These are phyloP conservation scores for Botryotinia narcissicola DNA, from an alignment of 2,329 filamentous ascomycete genomes.

Conservation along the genomic window DNA sequence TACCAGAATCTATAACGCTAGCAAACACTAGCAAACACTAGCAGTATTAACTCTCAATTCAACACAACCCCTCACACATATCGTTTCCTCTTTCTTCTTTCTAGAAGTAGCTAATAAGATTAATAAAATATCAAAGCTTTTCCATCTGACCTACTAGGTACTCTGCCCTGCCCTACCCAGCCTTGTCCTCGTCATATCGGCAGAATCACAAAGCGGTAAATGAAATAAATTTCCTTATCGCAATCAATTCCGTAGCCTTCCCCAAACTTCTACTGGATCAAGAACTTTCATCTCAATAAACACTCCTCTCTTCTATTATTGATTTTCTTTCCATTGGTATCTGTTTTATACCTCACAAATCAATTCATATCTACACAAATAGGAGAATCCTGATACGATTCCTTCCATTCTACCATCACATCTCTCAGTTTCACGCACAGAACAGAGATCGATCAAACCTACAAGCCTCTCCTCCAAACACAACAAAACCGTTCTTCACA, in stretches of 20 bases:
- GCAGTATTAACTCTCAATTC: not conserved
- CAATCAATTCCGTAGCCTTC: not conserved
- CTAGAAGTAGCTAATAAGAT: no score
- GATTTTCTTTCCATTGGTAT: not conserved
- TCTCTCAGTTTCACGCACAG: not conserved
- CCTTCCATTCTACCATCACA: not conserved
- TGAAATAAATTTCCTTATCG: not conserved
- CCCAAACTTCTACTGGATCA: not conserved
- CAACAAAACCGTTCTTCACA: not conserved
- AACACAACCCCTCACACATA: not conserved
- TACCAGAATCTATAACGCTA: not conserved
- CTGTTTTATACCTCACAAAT: no score
- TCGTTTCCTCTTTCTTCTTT: no score
- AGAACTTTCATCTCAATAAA: not conserved
- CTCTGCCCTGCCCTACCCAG: not conserved
- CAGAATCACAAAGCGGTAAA: constrained; percentile 1
- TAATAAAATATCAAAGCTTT: not conserved
- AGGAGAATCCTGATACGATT: no score
- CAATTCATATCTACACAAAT: no score
- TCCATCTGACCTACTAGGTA: not conserved
- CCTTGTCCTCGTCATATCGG: not conserved
- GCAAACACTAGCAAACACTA: not conserved
- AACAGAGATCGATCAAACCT: not conserved
- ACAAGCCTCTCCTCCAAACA: not conserved
- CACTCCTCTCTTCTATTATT: no score